A percentile compares a stretch with the other conserved stretches of the same genome.
These are phyloP conservation scores for Termitomyces heimii DNA, from an alignment of 768 basidiomycete genomes.

Conservation along the genomic window DNA sequence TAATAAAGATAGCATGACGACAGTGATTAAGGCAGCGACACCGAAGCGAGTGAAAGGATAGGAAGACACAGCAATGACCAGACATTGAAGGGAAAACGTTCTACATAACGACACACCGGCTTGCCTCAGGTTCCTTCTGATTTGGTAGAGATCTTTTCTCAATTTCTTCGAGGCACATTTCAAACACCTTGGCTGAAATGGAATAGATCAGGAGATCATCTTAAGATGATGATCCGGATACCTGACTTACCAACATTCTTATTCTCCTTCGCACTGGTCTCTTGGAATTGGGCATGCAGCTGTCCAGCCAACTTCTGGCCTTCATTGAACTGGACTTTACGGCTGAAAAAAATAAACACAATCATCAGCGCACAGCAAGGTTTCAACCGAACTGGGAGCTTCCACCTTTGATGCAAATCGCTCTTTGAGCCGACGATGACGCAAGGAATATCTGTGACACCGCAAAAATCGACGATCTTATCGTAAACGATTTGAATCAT, in stretches of 20 bases:
- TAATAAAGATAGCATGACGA: background rate
- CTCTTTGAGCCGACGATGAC: constrained; percentile 93
- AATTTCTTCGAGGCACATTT: constrained; percentile 77
- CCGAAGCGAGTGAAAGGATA: constrained; percentile 2
- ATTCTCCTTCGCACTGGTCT: constrained; percentile 85
- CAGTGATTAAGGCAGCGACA: background rate
- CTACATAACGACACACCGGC: constrained; percentile 36
- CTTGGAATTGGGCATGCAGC: constrained; percentile 75
- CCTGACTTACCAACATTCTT: constrained; percentile 75
- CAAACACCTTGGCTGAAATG: constrained; percentile 70
- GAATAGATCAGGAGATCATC: background rate
- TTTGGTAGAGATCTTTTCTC: constrained; percentile 64
- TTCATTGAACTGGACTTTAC: constrained; percentile 72
- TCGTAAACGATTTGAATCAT: constrained; percentile 94
- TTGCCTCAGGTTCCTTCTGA: constrained; percentile 31
- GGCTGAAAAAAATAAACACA: constrained; percentile 26
- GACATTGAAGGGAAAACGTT: background rate
- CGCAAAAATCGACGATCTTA: constrained; percentile 93
- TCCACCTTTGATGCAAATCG: constrained; percentile 74
- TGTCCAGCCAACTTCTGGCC: constrained; percentile 69
- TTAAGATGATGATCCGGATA: background rate
- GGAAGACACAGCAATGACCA: background rate
- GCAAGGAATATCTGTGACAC: constrained; percentile 81
- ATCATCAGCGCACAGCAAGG: constrained; percentile 15
- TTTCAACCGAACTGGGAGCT: constrained; percentile 9